Base-by-base conservation (phyloP, 768 basidiomycete species). In the Agrocybe pediades region DNA sequence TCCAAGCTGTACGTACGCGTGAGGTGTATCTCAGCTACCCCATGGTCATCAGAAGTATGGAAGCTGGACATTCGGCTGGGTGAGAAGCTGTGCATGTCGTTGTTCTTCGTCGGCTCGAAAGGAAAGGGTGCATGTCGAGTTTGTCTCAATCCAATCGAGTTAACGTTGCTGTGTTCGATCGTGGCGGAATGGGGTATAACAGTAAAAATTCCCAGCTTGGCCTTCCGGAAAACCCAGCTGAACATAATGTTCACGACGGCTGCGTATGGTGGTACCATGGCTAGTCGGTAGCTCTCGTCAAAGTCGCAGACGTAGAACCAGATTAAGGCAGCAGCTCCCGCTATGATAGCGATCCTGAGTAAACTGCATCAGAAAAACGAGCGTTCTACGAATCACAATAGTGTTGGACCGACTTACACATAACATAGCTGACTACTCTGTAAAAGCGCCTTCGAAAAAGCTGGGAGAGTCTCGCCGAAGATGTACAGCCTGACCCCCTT, bases 401-500 rank as follows among this genome's bases (percentile, higher is more conserved):
- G 9, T 4, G 29, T 30, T 30, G 8, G 7, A 30, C 29, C 8
- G 11, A 46, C 45, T 47, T 11, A 53, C 52, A 53, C 13, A 29
- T 53, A 53, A 46, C 52, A 53, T 16, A 53, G 24, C 20, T 53
- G 52, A 44, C 45, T 46, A 9, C 44, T 46, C 21, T 53, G 52
- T 45, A 53, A 41, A 20, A 53, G 23, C 6, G 52, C 44, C 39
- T 44, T 53, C 6, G 52, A 53, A n/a, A 53, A 53, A 13, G 30
- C 39, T 30, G 29, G 8, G 29, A 30, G 29, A 30, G 43, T 45
- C 20, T 41, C 30, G 6, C 54, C 54, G 1, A 55, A 33, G 23
- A 55, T 20, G 26, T 49, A 40, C 3, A 49, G 33, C 19, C 21
- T 7, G 17, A 44, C 49, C 2, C 42, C 42, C 11, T 23, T 42